Percentiles rank a stretch among this genome's conserved stretches.
phyloP scores from a whole-genome alignment of 352 stramenopile genomes.

The Pythium rhizo-oryzae region DNA sequence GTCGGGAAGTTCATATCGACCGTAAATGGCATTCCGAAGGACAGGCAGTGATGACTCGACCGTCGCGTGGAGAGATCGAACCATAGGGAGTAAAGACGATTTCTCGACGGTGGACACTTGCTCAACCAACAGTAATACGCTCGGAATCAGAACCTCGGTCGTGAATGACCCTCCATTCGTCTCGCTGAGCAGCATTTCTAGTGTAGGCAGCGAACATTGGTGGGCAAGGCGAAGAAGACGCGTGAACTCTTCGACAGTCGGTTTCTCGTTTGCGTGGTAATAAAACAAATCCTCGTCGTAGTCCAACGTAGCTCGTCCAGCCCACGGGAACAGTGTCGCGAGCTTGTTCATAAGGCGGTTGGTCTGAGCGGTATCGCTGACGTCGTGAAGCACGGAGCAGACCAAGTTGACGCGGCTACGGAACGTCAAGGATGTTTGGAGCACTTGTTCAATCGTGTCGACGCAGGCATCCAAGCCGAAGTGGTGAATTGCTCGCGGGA shows the following conservation, averaged over 20 bases:
- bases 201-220: background rate
- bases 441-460: background rate
- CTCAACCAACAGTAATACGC: background rate
- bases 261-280: background rate
- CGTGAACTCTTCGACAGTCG: background rate
- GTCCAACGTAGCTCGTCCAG: background rate
- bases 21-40: background rate
- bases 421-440: background rate
- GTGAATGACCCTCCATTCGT: background rate
- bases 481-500: background rate
- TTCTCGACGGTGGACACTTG: background rate
- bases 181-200: background rate
- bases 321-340: background rate
- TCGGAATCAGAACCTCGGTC: background rate
- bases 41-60: background rate
- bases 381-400: background rate
- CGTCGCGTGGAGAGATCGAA: background rate
- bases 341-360: background rate
- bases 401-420: background rate
- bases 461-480: background rate
- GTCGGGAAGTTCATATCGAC: background rate
- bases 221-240: background rate
- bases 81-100: background rate
- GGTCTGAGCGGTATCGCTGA: background rate
- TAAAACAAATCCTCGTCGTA: background rate